These are phyloP conservation scores for Ogataea pignaliae DNA, from an alignment of 805 yeast species.

Conservation along the genomic window DNA sequence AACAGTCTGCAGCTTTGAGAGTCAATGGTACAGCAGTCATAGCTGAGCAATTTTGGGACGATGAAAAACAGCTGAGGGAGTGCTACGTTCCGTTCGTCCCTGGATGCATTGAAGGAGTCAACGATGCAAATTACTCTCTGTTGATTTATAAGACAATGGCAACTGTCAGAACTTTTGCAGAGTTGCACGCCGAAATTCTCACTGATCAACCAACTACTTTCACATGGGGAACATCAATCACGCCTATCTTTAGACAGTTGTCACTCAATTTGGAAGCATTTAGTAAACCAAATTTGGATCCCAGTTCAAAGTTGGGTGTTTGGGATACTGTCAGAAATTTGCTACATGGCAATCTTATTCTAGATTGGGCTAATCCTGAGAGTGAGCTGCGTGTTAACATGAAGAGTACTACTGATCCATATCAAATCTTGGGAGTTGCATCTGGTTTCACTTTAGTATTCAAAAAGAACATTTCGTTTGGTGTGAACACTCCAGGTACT, in stretches of 20 bases:
- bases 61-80: conserved; percentile 51
- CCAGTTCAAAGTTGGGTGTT: conserved; percentile 78
- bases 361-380: conserved; percentile 45
- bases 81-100: conserved; percentile 61
- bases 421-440: conserved; percentile 56
- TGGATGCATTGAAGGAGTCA: conserved; percentile 30
- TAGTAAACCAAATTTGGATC: conserved; percentile 86
- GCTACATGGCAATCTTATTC: conserved; percentile 60
- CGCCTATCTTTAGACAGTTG: conserved; percentile 77
- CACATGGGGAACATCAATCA: conserved; percentile 74
- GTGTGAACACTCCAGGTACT: conserved; percentile 55
- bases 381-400: conserved; percentile 52
- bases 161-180: conserved; percentile 66
- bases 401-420: conserved; percentile 80
- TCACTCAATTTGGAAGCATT: conserved; percentile 77
- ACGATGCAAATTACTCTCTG: conserved; percentile 46
- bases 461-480: conserved; percentile 53
- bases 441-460: conserved; percentile 80
- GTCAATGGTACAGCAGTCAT: conserved; percentile 63
- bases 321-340: conserved; percentile 86
- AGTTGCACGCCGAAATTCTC: conserved; percentile 49
- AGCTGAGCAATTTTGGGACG: conserved; percentile 56
- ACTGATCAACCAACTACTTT: conserved; percentile 59
- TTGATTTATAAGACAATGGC: conserved; percentile 73
- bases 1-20: conserved; percentile 17